Percentiles rank a stretch among this genome's conserved stretches.
Conservation (phyloP, 148 eudicot genomes). For the Hydrangea macrophylla region DNA sequence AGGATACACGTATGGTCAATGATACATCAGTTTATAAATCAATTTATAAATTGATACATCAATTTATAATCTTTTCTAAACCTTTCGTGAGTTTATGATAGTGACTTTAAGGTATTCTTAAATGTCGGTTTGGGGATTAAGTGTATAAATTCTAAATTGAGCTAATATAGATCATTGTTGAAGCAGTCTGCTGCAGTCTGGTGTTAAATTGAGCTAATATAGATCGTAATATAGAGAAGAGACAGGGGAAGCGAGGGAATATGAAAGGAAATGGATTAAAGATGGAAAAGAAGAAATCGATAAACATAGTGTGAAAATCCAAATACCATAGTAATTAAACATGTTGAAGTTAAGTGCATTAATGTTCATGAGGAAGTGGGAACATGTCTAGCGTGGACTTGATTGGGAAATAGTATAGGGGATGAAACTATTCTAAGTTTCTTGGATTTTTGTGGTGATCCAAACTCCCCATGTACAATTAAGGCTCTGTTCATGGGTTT, state of each 20-base stretch:
- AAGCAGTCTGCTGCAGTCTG: too few relatives aligned
- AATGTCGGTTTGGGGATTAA: too few relatives aligned
- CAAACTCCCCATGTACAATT: too few relatives aligned
- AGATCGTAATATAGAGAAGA: not conserved
- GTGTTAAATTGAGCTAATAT: too few relatives aligned
- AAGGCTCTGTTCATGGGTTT: too few relatives aligned
- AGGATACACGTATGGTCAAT: slow-evolving; percentile 63
- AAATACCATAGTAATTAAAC: not conserved
- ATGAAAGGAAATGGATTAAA: not conserved
- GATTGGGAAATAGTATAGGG: not conserved
- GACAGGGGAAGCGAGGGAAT: not conserved
- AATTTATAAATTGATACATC: not conserved
- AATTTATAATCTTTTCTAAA: not conserved
- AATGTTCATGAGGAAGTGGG: not conserved
- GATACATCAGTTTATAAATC: not conserved
- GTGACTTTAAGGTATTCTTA: not conserved
- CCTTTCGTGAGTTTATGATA: not conserved
- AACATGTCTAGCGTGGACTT: not conserved
- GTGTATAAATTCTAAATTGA: too few relatives aligned
- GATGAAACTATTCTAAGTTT: not conserved
- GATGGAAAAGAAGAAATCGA: not conserved
- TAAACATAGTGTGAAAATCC: not conserved
- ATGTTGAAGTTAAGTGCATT: not conserved
- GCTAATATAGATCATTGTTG: too few relatives aligned
- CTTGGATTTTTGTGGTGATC: not conserved